Conservation (phyloP, 2,329 filamentous ascomycete species). For the Colletotrichum orchidophilum region DNA sequence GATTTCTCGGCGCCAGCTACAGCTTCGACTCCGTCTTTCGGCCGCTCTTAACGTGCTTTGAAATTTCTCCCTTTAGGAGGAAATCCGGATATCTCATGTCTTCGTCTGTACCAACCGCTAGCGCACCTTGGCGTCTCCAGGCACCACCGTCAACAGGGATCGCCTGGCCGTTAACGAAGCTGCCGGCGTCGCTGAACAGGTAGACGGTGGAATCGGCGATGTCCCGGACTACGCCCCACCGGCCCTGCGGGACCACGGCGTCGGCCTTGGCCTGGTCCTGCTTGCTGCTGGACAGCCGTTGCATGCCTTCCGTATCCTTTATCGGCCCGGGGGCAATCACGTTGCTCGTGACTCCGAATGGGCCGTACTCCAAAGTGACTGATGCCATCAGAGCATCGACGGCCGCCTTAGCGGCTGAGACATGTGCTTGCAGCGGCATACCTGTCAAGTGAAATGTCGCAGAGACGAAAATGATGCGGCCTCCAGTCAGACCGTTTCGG, state of each 20-base stretch:
- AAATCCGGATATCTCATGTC: constrained; percentile 64
- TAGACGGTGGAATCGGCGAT: constrained; percentile 94
- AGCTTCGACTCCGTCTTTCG: constrained; percentile 52
- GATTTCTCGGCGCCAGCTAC: constrained; percentile 34
- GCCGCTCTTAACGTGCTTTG: constrained; percentile 44
- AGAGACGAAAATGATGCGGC: constrained; percentile 88
- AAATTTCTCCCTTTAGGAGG: constrained; percentile 46
- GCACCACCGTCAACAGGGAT: constrained; percentile 77
- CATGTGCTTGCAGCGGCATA: constrained; percentile 86
- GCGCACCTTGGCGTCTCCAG: constrained; percentile 61
- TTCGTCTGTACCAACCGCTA: constrained; percentile 56
- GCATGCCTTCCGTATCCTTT: constrained; percentile 82
- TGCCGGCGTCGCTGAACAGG: constrained; percentile 85
- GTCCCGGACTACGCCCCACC: constrained; percentile 83
- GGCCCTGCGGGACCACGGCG: constrained; percentile 73
- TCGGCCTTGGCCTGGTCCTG: constrained; percentile 44
- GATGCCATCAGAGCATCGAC: constrained; percentile 86
- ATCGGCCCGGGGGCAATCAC: constrained; percentile 91
- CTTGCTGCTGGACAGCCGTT: constrained; percentile 61
- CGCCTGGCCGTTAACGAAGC: constrained; percentile 85
- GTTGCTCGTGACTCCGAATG: constrained; percentile 86
- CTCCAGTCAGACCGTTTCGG: constrained; percentile 74
- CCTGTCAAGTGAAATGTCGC: constrained; percentile 93
- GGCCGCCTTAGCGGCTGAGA: constrained; percentile 89
- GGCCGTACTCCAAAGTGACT: constrained; percentile 89